These are phyloP conservation scores for Chamaecyparis obtusa DNA, from an alignment of 75 land plant genomes.

Conservation along the genomic window DNA sequence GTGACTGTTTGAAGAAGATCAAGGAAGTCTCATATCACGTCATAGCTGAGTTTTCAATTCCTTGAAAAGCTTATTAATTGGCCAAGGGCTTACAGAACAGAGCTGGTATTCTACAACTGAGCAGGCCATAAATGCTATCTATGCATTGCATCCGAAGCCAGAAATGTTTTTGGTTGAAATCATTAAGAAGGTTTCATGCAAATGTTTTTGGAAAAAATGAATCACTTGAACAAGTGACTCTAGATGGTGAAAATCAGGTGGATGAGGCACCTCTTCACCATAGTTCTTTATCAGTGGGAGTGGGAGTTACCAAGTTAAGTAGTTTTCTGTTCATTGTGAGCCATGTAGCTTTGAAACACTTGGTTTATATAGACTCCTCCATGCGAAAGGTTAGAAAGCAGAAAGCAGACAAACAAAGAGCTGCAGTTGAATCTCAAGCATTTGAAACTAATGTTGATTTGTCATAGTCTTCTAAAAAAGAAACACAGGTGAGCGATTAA, in stretches of 20 bases:
- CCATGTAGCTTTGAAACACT: conserved; percentile 86
- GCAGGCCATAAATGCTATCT: conserved; percentile 83
- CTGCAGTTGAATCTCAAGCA: conserved; percentile 27
- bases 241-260: conserved; percentile 12
- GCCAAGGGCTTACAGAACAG: conserved; percentile 70
- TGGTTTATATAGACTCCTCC: conserved; percentile 89
- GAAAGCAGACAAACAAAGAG: conserved; percentile 56
- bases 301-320: conserved; percentile 59
- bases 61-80: conserved; percentile 60
- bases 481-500: conserved; percentile 9
- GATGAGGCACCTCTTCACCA: not conserved
- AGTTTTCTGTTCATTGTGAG: conserved; percentile 75
- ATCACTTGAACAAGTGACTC: conserved; percentile 1
- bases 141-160: conserved; percentile 86
- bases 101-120: conserved; percentile 95
- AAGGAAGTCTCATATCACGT: conserved; percentile 39
- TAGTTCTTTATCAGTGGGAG: conserved; percentile 27
- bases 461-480: conserved; percentile 27
- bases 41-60: conserved; percentile 65
- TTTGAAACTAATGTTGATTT: conserved; percentile 5
- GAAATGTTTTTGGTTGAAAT: conserved; percentile 64
- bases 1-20: conserved; percentile 69
- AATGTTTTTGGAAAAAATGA: conserved; percentile 38
- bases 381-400: conserved; percentile 72
- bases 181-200: conserved; percentile 48